phyloP scores from a whole-genome alignment of 1,284 basidiomycete species.

The Hymenochaete sp. region DNA sequence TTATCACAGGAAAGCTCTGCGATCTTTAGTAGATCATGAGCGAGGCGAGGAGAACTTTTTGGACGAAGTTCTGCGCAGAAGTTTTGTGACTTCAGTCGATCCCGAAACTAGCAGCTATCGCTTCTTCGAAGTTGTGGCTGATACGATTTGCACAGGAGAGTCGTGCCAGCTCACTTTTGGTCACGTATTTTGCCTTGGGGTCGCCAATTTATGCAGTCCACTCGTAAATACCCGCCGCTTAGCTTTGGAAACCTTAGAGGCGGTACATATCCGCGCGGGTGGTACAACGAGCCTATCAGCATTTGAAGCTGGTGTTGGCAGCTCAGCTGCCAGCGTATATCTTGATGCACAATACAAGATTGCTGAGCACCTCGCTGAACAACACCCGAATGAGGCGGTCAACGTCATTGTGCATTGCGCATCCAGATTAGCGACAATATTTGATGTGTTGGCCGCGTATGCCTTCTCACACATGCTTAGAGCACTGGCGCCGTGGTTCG shows the following conservation, averaged over 20 bases:
- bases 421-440: conserved; percentile 63
- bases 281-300: conserved; percentile 52
- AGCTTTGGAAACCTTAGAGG: conserved; percentile 75
- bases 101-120: conserved; percentile 47
- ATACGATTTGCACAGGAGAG: conserved; percentile 57
- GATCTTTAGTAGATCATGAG: conserved; percentile 59
- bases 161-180: conserved; percentile 60
- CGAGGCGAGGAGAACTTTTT: conserved; percentile 48
- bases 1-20: conserved; percentile 62
- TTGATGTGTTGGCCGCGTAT: conserved; percentile 41
- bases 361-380: conserved; percentile 71
- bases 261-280: conserved; percentile 55
- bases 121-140: conserved; percentile 76
- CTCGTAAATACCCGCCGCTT: conserved; percentile 59
- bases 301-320: conserved; percentile 72
- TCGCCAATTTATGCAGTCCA: conserved; percentile 82
- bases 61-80: conserved; percentile 62
- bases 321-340: conserved; percentile 70
- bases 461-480: conserved; percentile 53
- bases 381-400: conserved; percentile 65
- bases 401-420: conserved; percentile 70
- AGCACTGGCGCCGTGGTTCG: conserved; percentile 74
- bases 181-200: conserved; percentile 73
- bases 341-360: conserved; percentile 74
- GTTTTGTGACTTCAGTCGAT: conserved; percentile 55